Evolutionary conservation across 2,329 filamentous ascomycete genomes (phyloP).

Genomic region (Beauveria brongniartii): DNA sequence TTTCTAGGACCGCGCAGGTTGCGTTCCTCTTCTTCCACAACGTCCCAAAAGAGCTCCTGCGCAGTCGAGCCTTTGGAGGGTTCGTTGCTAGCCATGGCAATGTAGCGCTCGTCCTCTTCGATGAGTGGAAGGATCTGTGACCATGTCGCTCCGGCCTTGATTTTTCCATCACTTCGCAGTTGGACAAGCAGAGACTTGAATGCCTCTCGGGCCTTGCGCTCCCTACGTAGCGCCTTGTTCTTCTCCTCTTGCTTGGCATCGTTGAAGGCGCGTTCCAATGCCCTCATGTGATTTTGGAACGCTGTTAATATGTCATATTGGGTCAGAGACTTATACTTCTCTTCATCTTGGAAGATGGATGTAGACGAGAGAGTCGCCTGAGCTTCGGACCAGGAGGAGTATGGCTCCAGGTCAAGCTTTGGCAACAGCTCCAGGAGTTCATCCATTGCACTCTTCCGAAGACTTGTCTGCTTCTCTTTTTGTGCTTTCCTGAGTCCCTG

Average conservation of each 20-base stretch:
- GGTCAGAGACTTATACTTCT: conserved; percentile 77
- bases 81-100: conserved; percentile 70
- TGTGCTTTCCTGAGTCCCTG: conserved; percentile 74
- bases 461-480: conserved; percentile 62
- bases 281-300: conserved; percentile 93
- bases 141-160: conserved; percentile 90
- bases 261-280: conserved; percentile 84
- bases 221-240: conserved; percentile 67
- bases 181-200: conserved; percentile 70
- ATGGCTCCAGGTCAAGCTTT: conserved; percentile 77
- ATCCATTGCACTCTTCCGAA: conserved; percentile 75
- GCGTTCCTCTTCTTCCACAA: conserved; percentile 87
- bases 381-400: conserved; percentile 90
- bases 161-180: conserved; percentile 65
- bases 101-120: conserved; percentile 74
- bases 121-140: conserved; percentile 68
- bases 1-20: conserved; percentile 74
- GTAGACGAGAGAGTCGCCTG: conserved; percentile 73
- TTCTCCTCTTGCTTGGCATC: conserved; percentile 85
- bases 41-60: conserved; percentile 91
- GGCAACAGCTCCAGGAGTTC: conserved; percentile 72
- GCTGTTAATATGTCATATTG: conserved; percentile 85
- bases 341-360: conserved; percentile 68
- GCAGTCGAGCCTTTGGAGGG: conserved; percentile 81
- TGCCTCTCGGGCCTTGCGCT: conserved; percentile 78